phyloP scores from a whole-genome alignment of 805 yeast genomes.

The Starmera pachycereana region DNA sequence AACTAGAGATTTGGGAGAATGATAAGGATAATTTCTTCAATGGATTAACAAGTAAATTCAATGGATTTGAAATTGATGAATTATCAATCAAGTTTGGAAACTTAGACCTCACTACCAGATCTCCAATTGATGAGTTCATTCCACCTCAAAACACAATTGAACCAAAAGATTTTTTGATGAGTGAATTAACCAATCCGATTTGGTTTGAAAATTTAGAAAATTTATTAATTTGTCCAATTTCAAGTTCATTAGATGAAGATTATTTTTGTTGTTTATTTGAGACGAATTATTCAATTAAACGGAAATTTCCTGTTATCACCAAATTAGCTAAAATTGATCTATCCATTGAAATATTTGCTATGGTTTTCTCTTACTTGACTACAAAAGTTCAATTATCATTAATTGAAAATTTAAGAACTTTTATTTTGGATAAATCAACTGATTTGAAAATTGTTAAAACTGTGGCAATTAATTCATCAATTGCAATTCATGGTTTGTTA shows the following conservation, averaged over 20 bases:
- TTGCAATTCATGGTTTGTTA: slow-evolving; percentile 50
- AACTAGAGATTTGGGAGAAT: slow-evolving; percentile 8
- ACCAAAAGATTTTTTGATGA: slow-evolving; percentile 16
- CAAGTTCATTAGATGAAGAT: slow-evolving; percentile 32
- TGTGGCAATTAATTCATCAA: slow-evolving; percentile 46
- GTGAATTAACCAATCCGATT: slow-evolving; percentile 20
- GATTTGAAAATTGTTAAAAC: slow-evolving; percentile 32
- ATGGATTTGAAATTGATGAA: slow-evolving; percentile 25
- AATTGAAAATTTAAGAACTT: slow-evolving; percentile 65
- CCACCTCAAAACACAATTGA: slow-evolving; percentile 22
- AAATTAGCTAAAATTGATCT: slow-evolving; percentile 56
- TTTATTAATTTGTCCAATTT: slow-evolving; percentile 25
- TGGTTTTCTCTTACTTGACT: slow-evolving; percentile 61
- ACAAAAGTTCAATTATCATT: slow-evolving; percentile 78
- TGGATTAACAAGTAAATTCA: slow-evolving; percentile 45
- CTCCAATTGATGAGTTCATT: slow-evolving; percentile 7
- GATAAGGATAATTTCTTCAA: slow-evolving; percentile 32
- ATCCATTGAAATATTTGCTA: slow-evolving; percentile 67
- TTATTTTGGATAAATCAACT: slow-evolving; percentile 31
- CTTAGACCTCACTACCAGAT: background rate
- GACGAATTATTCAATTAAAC: slow-evolving; percentile 23
- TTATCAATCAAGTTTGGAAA: slow-evolving; percentile 20
- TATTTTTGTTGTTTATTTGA: slow-evolving; percentile 21
- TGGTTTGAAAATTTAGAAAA: slow-evolving; percentile 28
- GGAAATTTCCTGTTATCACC: slow-evolving; percentile 29